phyloP scores from a whole-genome alignment of 2,329 filamentous ascomycete genomes.

The Aureobasidium mangrovei region DNA sequence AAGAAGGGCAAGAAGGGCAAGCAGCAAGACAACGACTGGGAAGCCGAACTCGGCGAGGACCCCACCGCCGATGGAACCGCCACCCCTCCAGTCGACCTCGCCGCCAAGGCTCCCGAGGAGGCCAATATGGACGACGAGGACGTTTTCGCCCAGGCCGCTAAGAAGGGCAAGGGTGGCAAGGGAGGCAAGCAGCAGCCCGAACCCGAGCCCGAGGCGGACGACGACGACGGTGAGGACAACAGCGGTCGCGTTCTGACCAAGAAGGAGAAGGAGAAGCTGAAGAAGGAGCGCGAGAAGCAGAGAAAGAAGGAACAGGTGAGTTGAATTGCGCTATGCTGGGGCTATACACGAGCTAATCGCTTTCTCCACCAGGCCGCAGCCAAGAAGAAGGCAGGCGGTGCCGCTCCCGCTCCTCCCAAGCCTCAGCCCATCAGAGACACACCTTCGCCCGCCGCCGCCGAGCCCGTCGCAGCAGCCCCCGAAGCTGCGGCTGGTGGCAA shows the following conservation, averaged over 20 bases:
- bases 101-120: slow-evolving; percentile 67
- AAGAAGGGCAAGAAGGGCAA: slow-evolving; percentile 90
- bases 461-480: slow-evolving; percentile 44
- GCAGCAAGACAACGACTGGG: slow-evolving; percentile 60
- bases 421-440: slow-evolving; percentile 24
- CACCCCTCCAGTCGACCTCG: slow-evolving; percentile 35
- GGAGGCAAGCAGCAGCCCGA: slow-evolving; percentile 29
- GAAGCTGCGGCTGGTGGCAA: slow-evolving; percentile 52
- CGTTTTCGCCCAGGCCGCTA: slow-evolving; percentile 67
- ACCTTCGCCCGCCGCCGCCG: not conserved
- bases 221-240: slow-evolving; percentile 45
- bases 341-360: not conserved
- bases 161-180: slow-evolving; percentile 57
- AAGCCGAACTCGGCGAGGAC: slow-evolving; percentile 60
- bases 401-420: slow-evolving; percentile 42
- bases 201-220: slow-evolving; percentile 38
- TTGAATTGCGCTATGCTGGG: slow-evolving; percentile 9
- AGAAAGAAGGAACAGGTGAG: slow-evolving; percentile 92
- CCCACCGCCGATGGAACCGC: slow-evolving; percentile 32
- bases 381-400: slow-evolving; percentile 61
- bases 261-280: slow-evolving; percentile 96
- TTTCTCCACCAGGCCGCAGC: slow-evolving; percentile 43
- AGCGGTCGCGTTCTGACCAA: slow-evolving; percentile 76
- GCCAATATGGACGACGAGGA: slow-evolving; percentile 60
- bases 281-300: slow-evolving; percentile 97